Conservation (phyloP, 768 basidiomycete genomes). For the Rhodosporidiobolus odoratus region DNA sequence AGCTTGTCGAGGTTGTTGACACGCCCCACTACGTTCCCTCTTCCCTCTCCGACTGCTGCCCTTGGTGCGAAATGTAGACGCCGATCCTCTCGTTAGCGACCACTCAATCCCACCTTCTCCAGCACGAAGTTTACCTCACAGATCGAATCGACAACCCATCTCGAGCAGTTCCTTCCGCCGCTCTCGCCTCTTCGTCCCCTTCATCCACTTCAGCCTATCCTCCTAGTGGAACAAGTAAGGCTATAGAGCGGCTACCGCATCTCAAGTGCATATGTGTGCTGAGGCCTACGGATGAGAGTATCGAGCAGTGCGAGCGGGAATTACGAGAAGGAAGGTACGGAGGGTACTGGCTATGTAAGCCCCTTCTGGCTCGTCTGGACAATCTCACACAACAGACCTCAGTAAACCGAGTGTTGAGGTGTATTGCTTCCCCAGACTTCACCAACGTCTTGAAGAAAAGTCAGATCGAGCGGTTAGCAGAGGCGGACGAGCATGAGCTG, state of each 20-base stretch:
- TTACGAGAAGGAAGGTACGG: constrained; percentile 87
- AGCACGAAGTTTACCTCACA: constrained; percentile 95
- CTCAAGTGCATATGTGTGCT: constrained; percentile 97
- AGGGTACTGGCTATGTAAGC: constrained; percentile 99
- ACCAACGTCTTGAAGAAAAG: constrained; percentile 86
- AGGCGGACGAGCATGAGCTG: constrained; percentile 91
- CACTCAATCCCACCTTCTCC: constrained; percentile 84
- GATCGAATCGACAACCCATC: constrained; percentile 89
- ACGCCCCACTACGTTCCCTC: background rate
- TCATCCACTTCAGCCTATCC: constrained; percentile 4
- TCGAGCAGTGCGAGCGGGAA: constrained; percentile 76
- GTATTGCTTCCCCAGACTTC: constrained; percentile 60
- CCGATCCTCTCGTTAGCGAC: constrained; percentile 91
- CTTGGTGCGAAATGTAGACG: constrained; percentile 52
- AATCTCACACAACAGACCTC: too few species aligned
- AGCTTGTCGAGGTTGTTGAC: background rate
- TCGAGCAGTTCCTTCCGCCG: background rate
- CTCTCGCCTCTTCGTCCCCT: background rate
- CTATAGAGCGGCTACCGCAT: constrained; percentile 85
- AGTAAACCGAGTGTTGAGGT: too few species aligned
- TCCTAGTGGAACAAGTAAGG: constrained; percentile 42
- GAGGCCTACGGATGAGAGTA: constrained; percentile 70
- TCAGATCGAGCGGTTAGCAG: constrained; percentile 84
- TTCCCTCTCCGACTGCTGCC: background rate
- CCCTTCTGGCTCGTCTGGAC: constrained; percentile 46